Conservation (phyloP, 2,329 filamentous ascomycete genomes). For the Penicillium palitans region DNA sequence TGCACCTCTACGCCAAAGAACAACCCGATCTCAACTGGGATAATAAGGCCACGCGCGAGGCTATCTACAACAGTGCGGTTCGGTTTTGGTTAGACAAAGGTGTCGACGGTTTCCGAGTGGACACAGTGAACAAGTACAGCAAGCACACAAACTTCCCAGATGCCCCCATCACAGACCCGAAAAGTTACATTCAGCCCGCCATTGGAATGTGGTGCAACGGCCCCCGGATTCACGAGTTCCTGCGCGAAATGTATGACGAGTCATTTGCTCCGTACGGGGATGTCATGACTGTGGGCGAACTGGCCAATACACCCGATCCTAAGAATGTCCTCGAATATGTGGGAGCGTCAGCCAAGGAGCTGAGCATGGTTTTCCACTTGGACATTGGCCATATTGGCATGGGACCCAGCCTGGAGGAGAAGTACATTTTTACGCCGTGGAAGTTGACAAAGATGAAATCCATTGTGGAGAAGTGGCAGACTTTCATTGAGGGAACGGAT, state of each 20-base stretch:
- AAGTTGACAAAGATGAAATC: constrained; percentile 52
- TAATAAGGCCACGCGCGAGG: constrained; percentile 60
- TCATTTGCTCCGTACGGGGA: constrained; percentile 58
- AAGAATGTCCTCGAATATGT: constrained; percentile 61
- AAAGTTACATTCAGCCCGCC: constrained; percentile 53
- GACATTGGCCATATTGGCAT: constrained; percentile 53
- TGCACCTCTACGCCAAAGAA: constrained; percentile 68
- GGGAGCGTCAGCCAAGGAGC: constrained; percentile 56
- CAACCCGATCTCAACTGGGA: constrained; percentile 83
- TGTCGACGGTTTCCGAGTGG: constrained; percentile 69
- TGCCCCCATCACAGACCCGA: constrained; percentile 55
- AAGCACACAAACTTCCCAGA: constrained; percentile 52
- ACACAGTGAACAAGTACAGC: constrained; percentile 67
- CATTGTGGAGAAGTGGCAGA: constrained; percentile 54
- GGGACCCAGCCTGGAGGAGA: constrained; percentile 49
- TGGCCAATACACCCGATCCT: constrained; percentile 62
- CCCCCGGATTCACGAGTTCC: constrained; percentile 67
- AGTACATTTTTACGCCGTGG: constrained; percentile 48
- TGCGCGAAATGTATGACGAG: constrained; percentile 64
- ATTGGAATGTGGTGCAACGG: constrained; percentile 65
- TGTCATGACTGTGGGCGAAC: constrained; percentile 69
- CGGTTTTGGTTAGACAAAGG: constrained; percentile 72
- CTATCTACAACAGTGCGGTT: constrained; percentile 68
- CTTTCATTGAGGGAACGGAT: constrained; percentile 49
- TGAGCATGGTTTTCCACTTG: constrained; percentile 66